Percentiles rank a stretch among this genome's conserved stretches.
Evolutionary conservation across 306 rosid genomes (phyloP).

Genomic region (Inga leiocalycina): DNA sequence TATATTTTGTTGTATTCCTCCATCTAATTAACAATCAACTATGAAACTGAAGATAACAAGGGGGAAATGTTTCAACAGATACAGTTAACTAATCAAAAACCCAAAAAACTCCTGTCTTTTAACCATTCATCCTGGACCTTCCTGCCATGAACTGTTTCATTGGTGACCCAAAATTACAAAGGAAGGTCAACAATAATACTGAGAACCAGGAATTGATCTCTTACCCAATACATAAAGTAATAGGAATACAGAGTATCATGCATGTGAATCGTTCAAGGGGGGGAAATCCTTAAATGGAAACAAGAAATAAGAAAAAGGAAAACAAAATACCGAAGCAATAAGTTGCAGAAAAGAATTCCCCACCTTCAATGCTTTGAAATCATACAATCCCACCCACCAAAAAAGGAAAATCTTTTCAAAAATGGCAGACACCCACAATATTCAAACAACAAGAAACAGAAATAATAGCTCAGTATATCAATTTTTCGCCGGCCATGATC

Average conservation of each 20-base stretch:
- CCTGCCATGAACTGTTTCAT: background rate
- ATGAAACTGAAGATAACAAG: background rate
- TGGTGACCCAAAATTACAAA: background rate
- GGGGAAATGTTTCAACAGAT: constrained; percentile 1
- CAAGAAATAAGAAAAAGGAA: background rate
- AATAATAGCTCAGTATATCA: constrained; percentile 17
- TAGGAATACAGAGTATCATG: background rate
- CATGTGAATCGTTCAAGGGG: background rate
- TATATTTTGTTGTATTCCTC: background rate
- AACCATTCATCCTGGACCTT: background rate
- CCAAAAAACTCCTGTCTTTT: background rate
- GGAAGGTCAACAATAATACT: background rate
- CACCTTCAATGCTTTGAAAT: constrained; percentile 1
- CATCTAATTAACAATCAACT: constrained; percentile 17
- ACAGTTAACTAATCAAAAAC: background rate
- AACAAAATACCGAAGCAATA: background rate
- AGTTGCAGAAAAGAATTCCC: constrained; percentile 21
- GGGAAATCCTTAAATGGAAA: background rate
- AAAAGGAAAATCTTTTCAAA: constrained; percentile 30
- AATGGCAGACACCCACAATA: constrained; percentile 36
- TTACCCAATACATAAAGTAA: background rate
- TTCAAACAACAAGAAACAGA: constrained; percentile 10
- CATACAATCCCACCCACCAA: background rate
- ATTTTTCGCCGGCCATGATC: background rate
- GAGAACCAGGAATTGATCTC: background rate